Percentiles rank a stretch among this genome's conserved stretches.
Conservation (phyloP, 2,329 filamentous ascomycete genomes). For the Fusarium incarnatum region DNA sequence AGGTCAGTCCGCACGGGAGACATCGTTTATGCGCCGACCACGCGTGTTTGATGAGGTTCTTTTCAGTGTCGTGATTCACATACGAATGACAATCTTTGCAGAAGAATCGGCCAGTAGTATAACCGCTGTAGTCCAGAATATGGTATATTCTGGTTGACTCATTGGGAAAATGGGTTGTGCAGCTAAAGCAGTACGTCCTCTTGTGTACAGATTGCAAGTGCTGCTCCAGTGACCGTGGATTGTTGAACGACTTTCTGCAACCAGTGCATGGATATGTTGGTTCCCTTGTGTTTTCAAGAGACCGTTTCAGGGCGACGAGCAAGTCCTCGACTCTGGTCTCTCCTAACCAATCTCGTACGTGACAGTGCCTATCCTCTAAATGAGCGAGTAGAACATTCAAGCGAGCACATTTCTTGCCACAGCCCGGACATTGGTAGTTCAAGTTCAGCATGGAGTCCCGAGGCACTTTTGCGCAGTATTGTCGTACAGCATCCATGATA, state of each 20-base stretch:
- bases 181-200: too few relatives aligned
- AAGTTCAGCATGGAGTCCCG: neutral
- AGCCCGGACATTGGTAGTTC: neutral
- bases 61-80: too few relatives aligned
- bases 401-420: fast-evolving
- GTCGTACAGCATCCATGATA: fast-evolving
- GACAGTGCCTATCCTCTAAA: neutral
- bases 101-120: too few relatives aligned
- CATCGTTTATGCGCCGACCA: too few relatives aligned
- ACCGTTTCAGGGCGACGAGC: neutral
- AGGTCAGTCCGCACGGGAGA: too few relatives aligned
- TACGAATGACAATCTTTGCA: too few relatives aligned
- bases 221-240: neutral
- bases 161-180: too few relatives aligned
- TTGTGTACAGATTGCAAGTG: too few relatives aligned
- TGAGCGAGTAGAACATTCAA: neutral
- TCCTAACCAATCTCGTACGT: neutral
- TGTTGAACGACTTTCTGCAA: neutral
- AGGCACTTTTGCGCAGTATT: neutral
- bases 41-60: too few relatives aligned
- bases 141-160: too few relatives aligned
- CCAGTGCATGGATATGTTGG: fast-evolving
- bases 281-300: fast-evolving
- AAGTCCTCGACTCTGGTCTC: neutral
- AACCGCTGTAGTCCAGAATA: too few relatives aligned